Evolutionary conservation across 768 basidiomycete genomes (phyloP).

Genomic region (Xanthoconium purpureum): DNA sequence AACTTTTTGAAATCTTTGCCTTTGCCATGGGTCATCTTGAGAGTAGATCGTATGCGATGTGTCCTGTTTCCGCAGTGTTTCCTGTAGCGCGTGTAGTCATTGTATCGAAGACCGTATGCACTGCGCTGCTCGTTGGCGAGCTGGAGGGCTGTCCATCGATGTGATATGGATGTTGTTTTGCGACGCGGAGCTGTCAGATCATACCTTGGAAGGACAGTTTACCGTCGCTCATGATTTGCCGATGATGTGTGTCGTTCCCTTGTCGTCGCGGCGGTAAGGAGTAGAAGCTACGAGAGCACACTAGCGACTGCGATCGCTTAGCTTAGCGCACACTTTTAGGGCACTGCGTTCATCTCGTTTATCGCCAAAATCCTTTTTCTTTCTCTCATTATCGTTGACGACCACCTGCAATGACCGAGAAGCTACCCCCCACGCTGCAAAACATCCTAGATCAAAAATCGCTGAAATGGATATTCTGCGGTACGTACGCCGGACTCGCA

Average conservation of each 20-base stretch:
- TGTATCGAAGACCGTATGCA: slow-evolving; percentile 88
- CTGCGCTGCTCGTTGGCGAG: slow-evolving; percentile 86
- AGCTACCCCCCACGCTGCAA: slow-evolving; percentile 82
- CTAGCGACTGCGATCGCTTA: slow-evolving; percentile 13
- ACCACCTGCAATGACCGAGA: slow-evolving; percentile 46
- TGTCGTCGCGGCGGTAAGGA: slow-evolving; percentile 10
- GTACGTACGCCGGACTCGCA: slow-evolving; percentile 43
- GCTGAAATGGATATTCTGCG: slow-evolving; percentile 99
- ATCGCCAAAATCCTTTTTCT: background rate
- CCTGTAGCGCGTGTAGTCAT: slow-evolving; percentile 86
- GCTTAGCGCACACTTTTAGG: slow-evolving; percentile 6
- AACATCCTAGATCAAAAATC: slow-evolving; percentile 91
- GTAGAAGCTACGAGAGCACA: slow-evolving; percentile 12
- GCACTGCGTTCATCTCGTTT: slow-evolving; percentile 21
- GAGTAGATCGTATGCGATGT: slow-evolving; percentile 77
- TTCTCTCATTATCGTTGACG: slow-evolving; percentile 8
- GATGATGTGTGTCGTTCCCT: background rate
- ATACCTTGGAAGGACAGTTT: slow-evolving; percentile 41
- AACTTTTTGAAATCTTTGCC: slow-evolving; percentile 88
- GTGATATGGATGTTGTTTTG: background rate
- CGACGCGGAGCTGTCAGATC: slow-evolving; percentile 9
- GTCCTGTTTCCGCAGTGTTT: slow-evolving; percentile 92
- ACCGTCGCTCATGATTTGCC: slow-evolving; percentile 23
- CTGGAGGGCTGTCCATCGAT: slow-evolving; percentile 60
- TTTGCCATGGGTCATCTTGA: slow-evolving; percentile 85